Conservation (phyloP, 352 stramenopile species). For the Phytophthora capsici region DNA sequence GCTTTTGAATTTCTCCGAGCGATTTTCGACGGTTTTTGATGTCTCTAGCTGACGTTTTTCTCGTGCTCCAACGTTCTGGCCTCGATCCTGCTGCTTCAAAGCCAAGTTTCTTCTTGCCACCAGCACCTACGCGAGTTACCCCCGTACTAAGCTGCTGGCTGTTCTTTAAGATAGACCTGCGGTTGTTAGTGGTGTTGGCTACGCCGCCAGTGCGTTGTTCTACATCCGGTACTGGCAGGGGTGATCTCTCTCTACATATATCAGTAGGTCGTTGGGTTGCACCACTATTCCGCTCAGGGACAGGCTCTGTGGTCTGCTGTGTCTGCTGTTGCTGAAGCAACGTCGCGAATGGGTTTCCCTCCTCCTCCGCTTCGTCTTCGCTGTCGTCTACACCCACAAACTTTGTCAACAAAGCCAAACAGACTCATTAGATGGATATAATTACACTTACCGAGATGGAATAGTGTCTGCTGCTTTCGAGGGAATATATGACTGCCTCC, state of each 20-base stretch:
- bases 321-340: slow-evolving; percentile 43
- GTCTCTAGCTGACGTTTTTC: slow-evolving; percentile 34
- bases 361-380: slow-evolving; percentile 35
- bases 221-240: background rate
- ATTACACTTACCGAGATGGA: slow-evolving; percentile 44
- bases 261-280: background rate
- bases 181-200: slow-evolving; percentile 1
- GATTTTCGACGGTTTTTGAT: slow-evolving; percentile 47
- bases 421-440: background rate
- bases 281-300: background rate
- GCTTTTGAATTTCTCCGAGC: slow-evolving; percentile 39
- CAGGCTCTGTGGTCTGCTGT: slow-evolving; percentile 1
- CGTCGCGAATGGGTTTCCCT: slow-evolving; percentile 72
- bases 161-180: slow-evolving; percentile 24
- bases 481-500: slow-evolving; percentile 50
- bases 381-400: slow-evolving; percentile 36
- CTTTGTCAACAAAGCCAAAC: background rate
- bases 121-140: background rate
- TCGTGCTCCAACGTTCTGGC: slow-evolving; percentile 51
- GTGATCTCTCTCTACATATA: background rate
- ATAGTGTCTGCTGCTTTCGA: slow-evolving; percentile 36
- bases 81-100: slow-evolving; percentile 61
- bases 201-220: background rate
- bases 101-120: slow-evolving; percentile 31
- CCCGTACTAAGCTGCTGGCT: slow-evolving; percentile 8